Conservation (phyloP, 2,329 filamentous ascomycete genomes). For the Xylariales sp. region DNA sequence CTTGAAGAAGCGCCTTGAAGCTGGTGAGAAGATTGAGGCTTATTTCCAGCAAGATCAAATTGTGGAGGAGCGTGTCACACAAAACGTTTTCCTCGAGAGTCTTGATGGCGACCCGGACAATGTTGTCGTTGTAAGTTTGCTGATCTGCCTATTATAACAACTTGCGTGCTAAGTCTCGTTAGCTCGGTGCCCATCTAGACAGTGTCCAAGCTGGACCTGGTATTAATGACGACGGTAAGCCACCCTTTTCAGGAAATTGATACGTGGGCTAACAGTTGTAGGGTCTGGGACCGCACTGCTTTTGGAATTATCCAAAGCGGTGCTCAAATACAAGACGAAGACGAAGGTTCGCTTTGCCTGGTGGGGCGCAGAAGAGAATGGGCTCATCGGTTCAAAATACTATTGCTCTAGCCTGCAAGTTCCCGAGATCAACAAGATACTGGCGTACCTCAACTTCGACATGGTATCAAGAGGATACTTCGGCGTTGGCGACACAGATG, state of each 20-base stretch:
- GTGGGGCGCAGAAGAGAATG: conserved; percentile 33
- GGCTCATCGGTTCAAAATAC: conserved; percentile 30
- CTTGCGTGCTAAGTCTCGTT: not conserved
- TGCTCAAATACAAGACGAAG: conserved; percentile 28
- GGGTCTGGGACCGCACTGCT: conserved; percentile 24
- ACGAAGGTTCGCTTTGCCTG: conserved; percentile 31
- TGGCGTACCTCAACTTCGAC: conserved; percentile 31
- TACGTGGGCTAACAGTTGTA: not conserved
- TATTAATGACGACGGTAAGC: conserved; percentile 29
- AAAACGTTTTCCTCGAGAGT: conserved; percentile 31
- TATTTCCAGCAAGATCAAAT: conserved; percentile 33
- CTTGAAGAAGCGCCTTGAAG: conserved; percentile 19
- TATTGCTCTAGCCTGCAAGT: conserved; percentile 23
- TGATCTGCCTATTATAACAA: not conserved
- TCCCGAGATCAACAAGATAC: conserved; percentile 19
- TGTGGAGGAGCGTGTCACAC: conserved; percentile 25
- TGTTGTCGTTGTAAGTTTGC: conserved; percentile 20
- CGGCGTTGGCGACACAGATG: conserved; percentile 28
- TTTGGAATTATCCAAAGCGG: conserved; percentile 25
- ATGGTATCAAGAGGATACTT: conserved; percentile 31
- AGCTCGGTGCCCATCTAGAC: conserved; percentile 30
- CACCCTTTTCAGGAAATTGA: not conserved
- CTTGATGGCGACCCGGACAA: conserved; percentile 25
- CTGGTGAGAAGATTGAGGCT: conserved; percentile 22
- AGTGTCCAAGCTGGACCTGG: conserved; percentile 31